These are phyloP conservation scores for Ceratocystis alfenasii DNA, from an alignment of 2,329 filamentous ascomycete genomes.

Conservation along the genomic window DNA sequence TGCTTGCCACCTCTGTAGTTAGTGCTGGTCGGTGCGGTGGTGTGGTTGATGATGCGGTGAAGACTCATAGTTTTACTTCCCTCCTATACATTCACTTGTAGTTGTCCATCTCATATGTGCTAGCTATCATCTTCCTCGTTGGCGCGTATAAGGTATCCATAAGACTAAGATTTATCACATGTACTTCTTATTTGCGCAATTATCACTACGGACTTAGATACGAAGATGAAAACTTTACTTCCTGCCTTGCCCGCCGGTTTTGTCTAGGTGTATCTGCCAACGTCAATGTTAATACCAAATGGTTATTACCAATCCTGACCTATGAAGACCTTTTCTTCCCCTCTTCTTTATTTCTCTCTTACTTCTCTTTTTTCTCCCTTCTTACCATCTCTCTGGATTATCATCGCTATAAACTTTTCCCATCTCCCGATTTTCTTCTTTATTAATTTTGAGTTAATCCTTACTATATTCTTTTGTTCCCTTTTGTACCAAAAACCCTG, in stretches of 20 bases:
- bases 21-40: background rate
- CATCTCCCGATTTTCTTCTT: conserved; percentile 21
- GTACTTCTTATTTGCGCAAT: too few species aligned
- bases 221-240: too few species aligned
- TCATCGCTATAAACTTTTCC: background rate
- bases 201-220: too few species aligned
- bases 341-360: conserved; percentile 17
- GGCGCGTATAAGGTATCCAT: too few species aligned
- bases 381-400: conserved; percentile 16
- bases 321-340: background rate
- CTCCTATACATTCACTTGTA: too few species aligned
- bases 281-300: background rate
- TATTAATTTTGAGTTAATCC: background rate
- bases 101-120: too few species aligned
- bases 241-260: background rate
- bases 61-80: too few species aligned
- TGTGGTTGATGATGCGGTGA: too few species aligned
- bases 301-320: background rate
- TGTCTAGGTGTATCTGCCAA: background rate
- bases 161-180: too few species aligned
- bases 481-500: background rate
- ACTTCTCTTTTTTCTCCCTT: conserved; percentile 13
- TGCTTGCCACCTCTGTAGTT: background rate
- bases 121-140: too few species aligned
- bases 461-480: background rate